Conservation (phyloP, 2,329 filamentous ascomycete genomes). For the Microascus cirrosus region DNA sequence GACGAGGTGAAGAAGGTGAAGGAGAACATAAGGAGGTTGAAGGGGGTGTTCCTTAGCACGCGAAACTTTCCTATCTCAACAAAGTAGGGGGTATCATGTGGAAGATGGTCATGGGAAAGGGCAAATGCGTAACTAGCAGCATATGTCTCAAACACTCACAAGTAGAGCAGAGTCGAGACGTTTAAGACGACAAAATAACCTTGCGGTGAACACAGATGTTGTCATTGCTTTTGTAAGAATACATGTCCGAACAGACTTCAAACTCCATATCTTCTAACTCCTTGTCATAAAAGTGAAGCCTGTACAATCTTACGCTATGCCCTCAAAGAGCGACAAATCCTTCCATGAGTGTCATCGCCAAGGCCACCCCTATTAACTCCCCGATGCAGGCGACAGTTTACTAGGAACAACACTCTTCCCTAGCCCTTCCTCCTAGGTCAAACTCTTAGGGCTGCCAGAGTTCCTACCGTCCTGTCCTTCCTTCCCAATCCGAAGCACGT, state of each 20-base stretch:
- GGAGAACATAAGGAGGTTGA: constrained; percentile 66
- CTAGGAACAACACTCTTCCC: background rate
- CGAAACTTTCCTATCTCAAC: constrained; percentile 55
- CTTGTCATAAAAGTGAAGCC: too few species aligned
- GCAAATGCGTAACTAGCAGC: background rate
- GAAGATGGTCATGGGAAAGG: background rate
- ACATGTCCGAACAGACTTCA: too few species aligned
- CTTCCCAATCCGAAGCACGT: background rate
- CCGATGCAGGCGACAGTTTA: background rate
- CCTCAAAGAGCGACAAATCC: too few species aligned
- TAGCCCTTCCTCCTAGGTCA: background rate
- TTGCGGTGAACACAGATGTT: too few species aligned
- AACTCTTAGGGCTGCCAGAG: background rate
- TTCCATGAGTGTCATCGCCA: background rate
- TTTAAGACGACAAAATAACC: too few species aligned
- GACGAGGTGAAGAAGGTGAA: constrained; percentile 66
- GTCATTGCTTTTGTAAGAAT: too few species aligned
- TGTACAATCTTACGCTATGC: too few species aligned
- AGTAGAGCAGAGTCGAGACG: too few species aligned
- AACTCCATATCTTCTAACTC: too few species aligned
- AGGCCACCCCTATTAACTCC: too few species aligned
- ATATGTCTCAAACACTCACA: too few species aligned
- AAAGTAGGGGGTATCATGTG: constrained; percentile 10
- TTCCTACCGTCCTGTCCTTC: background rate
- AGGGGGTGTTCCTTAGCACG: constrained; percentile 65